Evolutionary conservation across 2,329 filamentous ascomycete species (phyloP).

Genomic region (Beauveria varroae): DNA sequence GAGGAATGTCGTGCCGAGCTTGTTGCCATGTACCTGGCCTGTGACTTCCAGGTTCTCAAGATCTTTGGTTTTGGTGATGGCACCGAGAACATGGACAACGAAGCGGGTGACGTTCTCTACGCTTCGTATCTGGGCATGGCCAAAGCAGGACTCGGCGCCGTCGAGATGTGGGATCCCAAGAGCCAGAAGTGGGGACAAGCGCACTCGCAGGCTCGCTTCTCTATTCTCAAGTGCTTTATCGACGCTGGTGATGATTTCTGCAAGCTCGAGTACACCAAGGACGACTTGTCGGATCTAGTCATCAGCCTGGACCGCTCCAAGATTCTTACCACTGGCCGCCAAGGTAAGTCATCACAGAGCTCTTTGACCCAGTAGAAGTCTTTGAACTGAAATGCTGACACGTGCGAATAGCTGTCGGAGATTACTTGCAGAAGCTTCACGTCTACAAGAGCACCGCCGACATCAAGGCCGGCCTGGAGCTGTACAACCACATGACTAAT

Average conservation of each 20-base stretch:
- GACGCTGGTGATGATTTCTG: slow-evolving; percentile 83
- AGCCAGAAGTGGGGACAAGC: slow-evolving; percentile 86
- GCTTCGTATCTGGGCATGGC: slow-evolving; percentile 90
- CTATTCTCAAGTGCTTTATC: slow-evolving; percentile 78
- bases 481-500: slow-evolving; percentile 77
- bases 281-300: slow-evolving; percentile 71
- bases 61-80: slow-evolving; percentile 91
- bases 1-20: slow-evolving; percentile 94
- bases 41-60: slow-evolving; percentile 79
- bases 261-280: slow-evolving; percentile 63
- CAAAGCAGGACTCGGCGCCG: slow-evolving; percentile 75
- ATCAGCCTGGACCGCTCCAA: slow-evolving; percentile 80
- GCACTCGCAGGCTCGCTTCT: slow-evolving; percentile 87
- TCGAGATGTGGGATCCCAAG: slow-evolving; percentile 95
- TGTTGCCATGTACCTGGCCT: slow-evolving; percentile 84
- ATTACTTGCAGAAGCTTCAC: slow-evolving; percentile 85
- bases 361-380: no score
- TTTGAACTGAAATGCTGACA: slow-evolving; percentile 17
- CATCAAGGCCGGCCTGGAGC: slow-evolving; percentile 63
- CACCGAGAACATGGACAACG: slow-evolving; percentile 59
- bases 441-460: slow-evolving; percentile 90
- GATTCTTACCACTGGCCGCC: slow-evolving; percentile 75
- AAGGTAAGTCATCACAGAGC: slow-evolving; percentile 34
- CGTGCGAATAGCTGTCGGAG: slow-evolving; percentile 56
- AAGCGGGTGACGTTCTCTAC: slow-evolving; percentile 83